Percentiles rank a stretch among this genome's conserved stretches.
These are phyloP conservation scores for Gracilaria gracilis DNA, from an alignment of 23 red algal species.

Conservation along the genomic window DNA sequence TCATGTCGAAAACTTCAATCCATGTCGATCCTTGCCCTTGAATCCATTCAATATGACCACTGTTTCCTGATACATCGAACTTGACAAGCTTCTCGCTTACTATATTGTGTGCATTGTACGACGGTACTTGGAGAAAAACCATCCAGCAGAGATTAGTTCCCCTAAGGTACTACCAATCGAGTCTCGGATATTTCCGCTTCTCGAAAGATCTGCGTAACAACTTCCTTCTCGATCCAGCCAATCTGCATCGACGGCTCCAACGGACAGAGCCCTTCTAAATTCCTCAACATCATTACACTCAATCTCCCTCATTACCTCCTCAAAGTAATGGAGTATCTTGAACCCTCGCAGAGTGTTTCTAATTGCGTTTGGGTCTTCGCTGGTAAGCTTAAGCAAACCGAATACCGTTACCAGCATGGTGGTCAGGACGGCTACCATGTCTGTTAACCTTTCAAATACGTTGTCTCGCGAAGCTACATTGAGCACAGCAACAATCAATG, in stretches of 20 bases:
- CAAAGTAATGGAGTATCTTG: conserved; percentile 7
- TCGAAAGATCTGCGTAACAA: neutral
- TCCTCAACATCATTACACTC: neutral
- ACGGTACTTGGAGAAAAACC: conserved; percentile 7
- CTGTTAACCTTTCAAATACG: conserved; percentile 37
- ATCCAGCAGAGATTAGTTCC: conserved; percentile 7
- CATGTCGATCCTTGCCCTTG: neutral
- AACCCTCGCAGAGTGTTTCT: neutral
- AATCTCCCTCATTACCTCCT: neutral
- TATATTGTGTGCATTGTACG: neutral
- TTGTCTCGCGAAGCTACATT: conserved; percentile 29
- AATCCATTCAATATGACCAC: conserved; percentile 9
- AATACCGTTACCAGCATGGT: conserved; percentile 33
- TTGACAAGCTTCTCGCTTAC: neutral
- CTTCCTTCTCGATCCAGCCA: conserved; percentile 21
- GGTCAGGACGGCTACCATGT: conserved; percentile 2
- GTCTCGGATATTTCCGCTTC: conserved; percentile 27
- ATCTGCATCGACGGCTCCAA: conserved; percentile 21
- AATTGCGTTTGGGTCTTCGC: conserved; percentile 53
- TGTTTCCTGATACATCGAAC: neutral
- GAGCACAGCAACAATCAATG: conserved; percentile 8
- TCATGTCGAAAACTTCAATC: neutral
- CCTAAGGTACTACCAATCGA: neutral
- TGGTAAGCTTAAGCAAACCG: conserved; percentile 34
- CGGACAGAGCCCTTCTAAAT: neutral